phyloP scores from a whole-genome alignment of 192 early-diverging fungal genomes.

The Piromyces finnis region DNA sequence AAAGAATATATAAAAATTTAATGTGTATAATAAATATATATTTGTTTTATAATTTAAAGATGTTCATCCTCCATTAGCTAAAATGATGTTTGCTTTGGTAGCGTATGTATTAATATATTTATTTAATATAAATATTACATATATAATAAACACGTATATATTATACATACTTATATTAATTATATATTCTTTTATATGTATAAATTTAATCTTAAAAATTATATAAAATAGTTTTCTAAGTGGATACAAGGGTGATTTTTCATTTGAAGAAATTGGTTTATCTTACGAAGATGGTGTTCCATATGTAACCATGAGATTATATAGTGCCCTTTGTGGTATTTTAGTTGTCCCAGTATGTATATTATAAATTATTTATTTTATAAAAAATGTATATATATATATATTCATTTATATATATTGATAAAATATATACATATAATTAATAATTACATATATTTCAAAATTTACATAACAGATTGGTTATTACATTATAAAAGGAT shows the following conservation, averaged over 20 bases:
- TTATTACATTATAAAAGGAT: constrained; percentile 26
- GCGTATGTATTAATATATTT: constrained; percentile 74
- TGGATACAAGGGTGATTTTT: constrained; percentile 42
- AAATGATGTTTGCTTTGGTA: constrained; percentile 67
- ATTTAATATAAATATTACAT: constrained; percentile 85
- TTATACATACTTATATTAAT: no score
- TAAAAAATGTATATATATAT: not conserved
- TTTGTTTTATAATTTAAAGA: constrained; percentile 27
- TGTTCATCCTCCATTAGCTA: constrained; percentile 91
- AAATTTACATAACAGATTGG: no score
- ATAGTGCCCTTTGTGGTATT: constrained; percentile 32
- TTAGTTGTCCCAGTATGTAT: constrained; percentile 4
- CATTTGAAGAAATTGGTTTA: constrained; percentile 40
- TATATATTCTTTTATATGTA: no score
- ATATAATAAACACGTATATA: no score
- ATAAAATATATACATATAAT: no score
- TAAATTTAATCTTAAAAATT: no score
- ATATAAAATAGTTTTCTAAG: not conserved
- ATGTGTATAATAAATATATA: no score
- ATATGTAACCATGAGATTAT: constrained; percentile 61
- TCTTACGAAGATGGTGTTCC: constrained; percentile 40
- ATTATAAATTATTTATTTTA: not conserved
- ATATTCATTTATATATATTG: no score
- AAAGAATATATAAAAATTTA: no score
- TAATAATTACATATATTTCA: no score